phyloP scores from a whole-genome alignment of 2,329 filamentous ascomycete species.

The Hypoxylon sp. region DNA sequence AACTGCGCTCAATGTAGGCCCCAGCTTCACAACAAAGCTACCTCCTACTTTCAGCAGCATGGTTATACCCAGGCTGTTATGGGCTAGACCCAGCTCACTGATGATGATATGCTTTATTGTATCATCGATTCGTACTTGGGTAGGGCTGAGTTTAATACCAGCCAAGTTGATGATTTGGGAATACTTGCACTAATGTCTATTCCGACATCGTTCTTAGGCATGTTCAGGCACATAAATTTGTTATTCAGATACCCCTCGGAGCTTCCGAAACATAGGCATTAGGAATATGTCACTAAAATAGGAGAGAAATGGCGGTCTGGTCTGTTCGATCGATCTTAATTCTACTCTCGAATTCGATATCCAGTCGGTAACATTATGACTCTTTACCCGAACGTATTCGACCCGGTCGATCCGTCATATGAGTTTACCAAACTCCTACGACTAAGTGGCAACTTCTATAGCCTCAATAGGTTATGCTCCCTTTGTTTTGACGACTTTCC shows the following conservation, averaged over 20 bases:
- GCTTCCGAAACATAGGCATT: constrained; percentile 42
- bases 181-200: constrained; percentile 43
- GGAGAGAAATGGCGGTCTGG: constrained; percentile 18
- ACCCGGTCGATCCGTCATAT: constrained; percentile 15
- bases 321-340: constrained; percentile 21
- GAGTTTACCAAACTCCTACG: constrained; percentile 10
- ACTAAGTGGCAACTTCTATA: constrained; percentile 17
- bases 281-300: constrained; percentile 26
- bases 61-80: constrained; percentile 70
- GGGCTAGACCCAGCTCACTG: constrained; percentile 58
- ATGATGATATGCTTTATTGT: constrained; percentile 34
- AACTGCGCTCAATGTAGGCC: constrained; percentile 64
- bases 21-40: constrained; percentile 60
- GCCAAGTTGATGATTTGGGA: constrained; percentile 33
- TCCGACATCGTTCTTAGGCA: constrained; percentile 47
- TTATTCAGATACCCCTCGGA: constrained; percentile 54
- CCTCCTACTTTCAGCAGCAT: constrained; percentile 65
- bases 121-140: constrained; percentile 16
- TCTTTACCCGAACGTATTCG: constrained; percentile 16
- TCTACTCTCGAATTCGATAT: constrained; percentile 7
- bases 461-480: constrained; percentile 36
- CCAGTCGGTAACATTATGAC: constrained; percentile 8
- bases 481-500: constrained; percentile 48
- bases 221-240: constrained; percentile 53
- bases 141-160: constrained; percentile 16